These are phyloP conservation scores for Cyclotella choctawhatcheeana DNA, from an alignment of 108 stramenopile genomes.

Conservation along the genomic window DNA sequence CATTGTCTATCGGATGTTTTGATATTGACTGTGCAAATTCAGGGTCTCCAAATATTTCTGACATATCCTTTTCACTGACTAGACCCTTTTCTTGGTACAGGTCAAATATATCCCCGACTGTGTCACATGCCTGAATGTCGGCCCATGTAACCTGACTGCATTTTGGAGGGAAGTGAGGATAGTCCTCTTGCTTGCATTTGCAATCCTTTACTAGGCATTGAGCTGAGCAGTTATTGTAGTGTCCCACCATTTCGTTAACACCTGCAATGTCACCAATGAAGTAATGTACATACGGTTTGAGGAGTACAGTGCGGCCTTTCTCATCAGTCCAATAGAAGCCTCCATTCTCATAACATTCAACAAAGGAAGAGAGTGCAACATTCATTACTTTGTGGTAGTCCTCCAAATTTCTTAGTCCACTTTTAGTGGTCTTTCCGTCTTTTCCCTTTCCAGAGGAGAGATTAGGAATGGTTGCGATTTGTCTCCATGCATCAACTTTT, in stretches of 20 bases:
- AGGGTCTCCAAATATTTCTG: too few species aligned
- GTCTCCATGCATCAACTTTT: not conserved
- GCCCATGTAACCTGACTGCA: not conserved
- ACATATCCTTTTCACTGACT: too few species aligned
- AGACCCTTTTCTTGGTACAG: too few species aligned
- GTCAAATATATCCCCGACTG: too few species aligned
- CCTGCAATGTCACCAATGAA: conserved; percentile 1
- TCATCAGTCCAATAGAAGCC: not conserved
- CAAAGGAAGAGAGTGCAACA: conserved; percentile 4
- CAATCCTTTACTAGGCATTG: not conserved
- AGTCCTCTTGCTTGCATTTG: not conserved
- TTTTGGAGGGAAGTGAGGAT: not conserved
- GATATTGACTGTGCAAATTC: too few species aligned
- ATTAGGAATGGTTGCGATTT: not conserved
- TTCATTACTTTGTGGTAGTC: conserved; percentile 3
- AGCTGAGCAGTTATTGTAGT: not conserved
- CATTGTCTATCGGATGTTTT: too few species aligned
- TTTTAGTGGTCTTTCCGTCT: not conserved
- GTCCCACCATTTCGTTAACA: not conserved
- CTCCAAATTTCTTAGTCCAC: not conserved
- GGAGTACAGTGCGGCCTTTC: not conserved
- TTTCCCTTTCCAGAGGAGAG: not conserved
- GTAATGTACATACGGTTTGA: not conserved
- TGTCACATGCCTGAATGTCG: not conserved
- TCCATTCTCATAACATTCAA: conserved; percentile 1